Evolutionary conservation across 23 red algal species (phyloP).

Genomic region (Gracilaria caudata): DNA sequence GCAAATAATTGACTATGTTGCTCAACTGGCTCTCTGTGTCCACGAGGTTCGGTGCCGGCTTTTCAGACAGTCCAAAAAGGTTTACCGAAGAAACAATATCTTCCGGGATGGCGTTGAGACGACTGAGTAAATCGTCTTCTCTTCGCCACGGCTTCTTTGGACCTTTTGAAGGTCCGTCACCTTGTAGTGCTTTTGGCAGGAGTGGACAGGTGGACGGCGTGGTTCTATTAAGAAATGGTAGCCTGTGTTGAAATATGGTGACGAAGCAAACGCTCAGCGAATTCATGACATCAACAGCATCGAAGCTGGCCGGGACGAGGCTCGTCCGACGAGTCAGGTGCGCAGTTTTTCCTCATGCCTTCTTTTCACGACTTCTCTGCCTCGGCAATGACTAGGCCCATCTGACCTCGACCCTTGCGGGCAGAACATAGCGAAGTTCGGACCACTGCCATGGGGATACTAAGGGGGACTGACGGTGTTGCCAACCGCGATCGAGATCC

Average conservation of each 20-base stretch:
- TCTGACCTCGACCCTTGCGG: no score
- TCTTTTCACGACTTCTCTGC: no score
- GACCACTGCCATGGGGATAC: no score
- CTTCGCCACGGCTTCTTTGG: constrained; percentile 14
- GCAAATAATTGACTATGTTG: constrained; percentile 9
- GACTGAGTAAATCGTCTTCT: constrained; percentile 31
- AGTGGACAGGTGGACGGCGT: neutral
- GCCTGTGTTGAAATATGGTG: neutral
- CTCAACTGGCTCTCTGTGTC: neutral
- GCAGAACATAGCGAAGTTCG: no score
- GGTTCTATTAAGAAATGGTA: neutral
- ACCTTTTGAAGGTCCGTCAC: neutral
- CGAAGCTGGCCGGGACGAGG: no score
- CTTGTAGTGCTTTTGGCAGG: neutral
- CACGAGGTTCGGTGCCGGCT: neutral
- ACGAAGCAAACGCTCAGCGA: neutral
- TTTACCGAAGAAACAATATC: neutral
- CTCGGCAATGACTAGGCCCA: no score
- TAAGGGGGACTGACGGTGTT: no score
- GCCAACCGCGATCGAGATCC: no score
- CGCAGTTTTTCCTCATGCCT: no score
- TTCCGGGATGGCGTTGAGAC: constrained; percentile 32
- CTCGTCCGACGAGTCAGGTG: no score
- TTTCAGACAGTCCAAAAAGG: neutral
- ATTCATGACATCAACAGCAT: constrained; percentile 9